phyloP scores from a whole-genome alignment of 75 land plant genomes.

The Pinus tabuliformis region DNA sequence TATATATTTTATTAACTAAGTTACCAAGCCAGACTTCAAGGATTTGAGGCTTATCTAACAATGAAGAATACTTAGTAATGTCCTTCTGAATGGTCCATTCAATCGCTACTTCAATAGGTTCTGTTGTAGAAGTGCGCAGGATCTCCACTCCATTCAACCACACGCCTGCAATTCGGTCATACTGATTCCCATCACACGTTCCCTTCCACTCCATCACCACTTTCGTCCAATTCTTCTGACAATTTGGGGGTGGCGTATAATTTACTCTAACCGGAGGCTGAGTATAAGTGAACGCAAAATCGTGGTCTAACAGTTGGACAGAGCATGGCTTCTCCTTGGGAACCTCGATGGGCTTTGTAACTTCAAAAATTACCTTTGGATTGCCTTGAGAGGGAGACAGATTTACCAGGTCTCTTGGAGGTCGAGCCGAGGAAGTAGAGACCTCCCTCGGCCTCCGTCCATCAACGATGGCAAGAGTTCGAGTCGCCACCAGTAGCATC shows the following conservation, averaged over 20 bases:
- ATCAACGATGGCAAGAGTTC: no score
- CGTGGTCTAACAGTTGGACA: slow-evolving; percentile 35
- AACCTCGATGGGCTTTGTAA: no score
- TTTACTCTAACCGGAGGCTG: slow-evolving; percentile 40
- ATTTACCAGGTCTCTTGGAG: no score
- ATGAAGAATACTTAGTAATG: slow-evolving; percentile 21
- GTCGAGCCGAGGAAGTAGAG: no score
- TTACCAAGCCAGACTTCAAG: slow-evolving; percentile 21
- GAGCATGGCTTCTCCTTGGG: slow-evolving; percentile 14
- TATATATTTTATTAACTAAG: slow-evolving; percentile 15
- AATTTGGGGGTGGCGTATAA: slow-evolving; percentile 49
- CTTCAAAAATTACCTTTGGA: no score
- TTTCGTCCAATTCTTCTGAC: slow-evolving; percentile 20
- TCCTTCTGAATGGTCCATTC: slow-evolving; percentile 30
- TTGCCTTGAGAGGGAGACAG: no score
- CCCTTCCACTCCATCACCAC: slow-evolving; percentile 23
- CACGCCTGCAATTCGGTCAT: slow-evolving; percentile 28
- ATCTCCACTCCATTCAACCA: slow-evolving; percentile 36
- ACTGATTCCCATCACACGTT: slow-evolving; percentile 21
- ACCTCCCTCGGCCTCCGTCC: no score
- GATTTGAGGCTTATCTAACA: slow-evolving; percentile 12
- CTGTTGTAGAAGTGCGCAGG: slow-evolving; percentile 32
- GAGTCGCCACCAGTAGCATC: no score
- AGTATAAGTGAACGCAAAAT: slow-evolving; percentile 53
- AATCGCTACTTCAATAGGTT: slow-evolving; percentile 15